Base-by-base conservation (phyloP, 2,329 filamentous ascomycete genomes). In the Davidsoniella neocaledoniae region DNA sequence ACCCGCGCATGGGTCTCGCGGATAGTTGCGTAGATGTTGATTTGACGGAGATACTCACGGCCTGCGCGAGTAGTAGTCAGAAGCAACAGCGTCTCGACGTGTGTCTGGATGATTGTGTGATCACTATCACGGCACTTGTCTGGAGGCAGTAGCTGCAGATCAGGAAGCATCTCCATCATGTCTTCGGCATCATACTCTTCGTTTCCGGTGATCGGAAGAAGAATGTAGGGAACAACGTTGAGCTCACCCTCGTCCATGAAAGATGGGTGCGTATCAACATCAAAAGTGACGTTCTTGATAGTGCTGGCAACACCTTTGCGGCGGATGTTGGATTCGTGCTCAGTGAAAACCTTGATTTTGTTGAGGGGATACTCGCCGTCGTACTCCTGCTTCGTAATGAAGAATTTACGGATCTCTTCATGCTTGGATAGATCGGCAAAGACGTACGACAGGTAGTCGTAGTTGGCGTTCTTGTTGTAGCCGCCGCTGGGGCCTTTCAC, bases 251-350 rank as follows among this genome's bases (percentile, higher is more conserved):
- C 78, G 0, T 75, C 72, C 43, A 95, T 66, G 48, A 94, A 79
- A 2, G 72, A 67, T 0, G 76, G 69, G 58, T 96, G 90, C 0
- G 81, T 74, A 2, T 76, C 65, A 5, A 90, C 66, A 58, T 93
- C 83, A 61, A 98, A 96, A 5, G 86, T 79, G 26, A 85, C 78
- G 61, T 98, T 98, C 65, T 96, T 96, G 62, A 98, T 86, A 8
- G 86, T 91, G 54, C 81, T 87, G 6, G 90, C 90, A n/a, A 95
- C 88, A n/a, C 91, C 91, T 58, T 86, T 86, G 49, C 91, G 74
- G 52, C 91, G 77, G 49, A 95, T 79, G 25, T 82, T 74, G 2
- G 85, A 93, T 57, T 76, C 72, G 66, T 95, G 86, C 63, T 94
- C 86, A 1, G 91, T 96, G 63, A 96, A 96, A 53, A 96, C 90